Evolutionary conservation across 2,329 filamentous ascomycete species (phyloP), one percentile per base, ranked within the genome.

Genomic region (Truncatella angustata): DNA sequence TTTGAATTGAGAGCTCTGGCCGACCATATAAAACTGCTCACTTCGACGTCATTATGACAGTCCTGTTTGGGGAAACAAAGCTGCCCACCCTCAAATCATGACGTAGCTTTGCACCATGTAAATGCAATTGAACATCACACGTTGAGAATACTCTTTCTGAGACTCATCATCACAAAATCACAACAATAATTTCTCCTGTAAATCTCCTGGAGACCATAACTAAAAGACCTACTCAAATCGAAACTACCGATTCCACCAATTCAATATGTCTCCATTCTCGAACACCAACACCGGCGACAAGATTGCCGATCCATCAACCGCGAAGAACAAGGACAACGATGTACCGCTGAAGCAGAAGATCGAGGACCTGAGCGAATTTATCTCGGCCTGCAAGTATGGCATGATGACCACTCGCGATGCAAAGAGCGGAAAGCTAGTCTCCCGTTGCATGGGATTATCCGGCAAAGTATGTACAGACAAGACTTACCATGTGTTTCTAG

Each of bases 361-460:
- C 57, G 80, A 87, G 54, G 89, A 88, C 54, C 79, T 96, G 35
- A 75, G 79, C 61, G 73, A 76, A 11, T 95, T 96, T 69, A 81
- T 90, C 65, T 78, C 81, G 30, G 77, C 79, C 56, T 81, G 79
- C 75, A 95, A 95, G 73, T 95, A 91, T 67, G 89, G 88, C 70
- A 90, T 96, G 87, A 85, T 96, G 84, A 94, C 91, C 5, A 95
- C 91, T 20, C 79, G 85, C 45, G 84, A 86, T 47, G 75, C 80
- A 2, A 75, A 79, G 28, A 81, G 78, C 0, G 86, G 86, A 10
- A 77, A 84, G 46, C 75, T 96, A 14, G 85, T 87, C 4, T 92
- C 87, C 16, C 79, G 91, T 58, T 90, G 87, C 69, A 96, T 96
- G 91, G 89, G 89, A 5, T 69, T 96, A 14, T 88, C 90, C 14